Conservation (phyloP, 805 yeast species). For the Lachancea waltii region DNA sequence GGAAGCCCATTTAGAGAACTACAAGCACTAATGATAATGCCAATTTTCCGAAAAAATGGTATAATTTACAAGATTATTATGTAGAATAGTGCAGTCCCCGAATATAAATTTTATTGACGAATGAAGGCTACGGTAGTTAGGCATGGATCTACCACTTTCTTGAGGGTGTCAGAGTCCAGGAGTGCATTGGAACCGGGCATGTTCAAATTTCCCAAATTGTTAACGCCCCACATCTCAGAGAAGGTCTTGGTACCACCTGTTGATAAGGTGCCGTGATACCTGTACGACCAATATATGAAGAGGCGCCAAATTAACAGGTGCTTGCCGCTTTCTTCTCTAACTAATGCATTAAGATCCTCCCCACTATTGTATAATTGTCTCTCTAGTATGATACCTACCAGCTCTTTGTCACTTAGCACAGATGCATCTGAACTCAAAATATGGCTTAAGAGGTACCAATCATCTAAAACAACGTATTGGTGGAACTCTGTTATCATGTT, state of each 20-base stretch:
- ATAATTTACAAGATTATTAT: neutral
- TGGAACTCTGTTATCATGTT: constrained; percentile 45
- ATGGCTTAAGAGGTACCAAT: constrained; percentile 22
- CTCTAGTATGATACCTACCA: constrained; percentile 48
- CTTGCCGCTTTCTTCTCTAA: constrained; percentile 32
- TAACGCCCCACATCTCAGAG: constrained; percentile 32
- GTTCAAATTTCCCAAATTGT: constrained; percentile 23
- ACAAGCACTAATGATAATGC: constrained; percentile 28
- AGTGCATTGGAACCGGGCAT: constrained; percentile 20
- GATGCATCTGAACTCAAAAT: constrained; percentile 9
- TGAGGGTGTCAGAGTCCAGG: constrained; percentile 1
- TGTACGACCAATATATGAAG: constrained; percentile 36
- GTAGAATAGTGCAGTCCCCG: too few relatives aligned
- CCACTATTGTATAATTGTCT: constrained; percentile 44
- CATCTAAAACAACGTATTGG: constrained; percentile 38
- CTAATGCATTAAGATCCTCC: constrained; percentile 31
- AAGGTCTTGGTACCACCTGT: constrained; percentile 27
- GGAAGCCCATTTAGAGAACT: constrained; percentile 40
- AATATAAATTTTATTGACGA: too few relatives aligned
- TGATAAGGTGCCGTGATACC: constrained; percentile 31
- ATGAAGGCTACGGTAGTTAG: too few relatives aligned
- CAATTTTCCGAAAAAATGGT: neutral
- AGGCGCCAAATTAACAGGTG: constrained; percentile 36
- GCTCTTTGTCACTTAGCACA: constrained; percentile 42
- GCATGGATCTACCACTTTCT: neutral